Evolutionary conservation across 2,329 filamentous ascomycete genomes (phyloP).

Genomic region (Colletotrichum zoysiae): DNA sequence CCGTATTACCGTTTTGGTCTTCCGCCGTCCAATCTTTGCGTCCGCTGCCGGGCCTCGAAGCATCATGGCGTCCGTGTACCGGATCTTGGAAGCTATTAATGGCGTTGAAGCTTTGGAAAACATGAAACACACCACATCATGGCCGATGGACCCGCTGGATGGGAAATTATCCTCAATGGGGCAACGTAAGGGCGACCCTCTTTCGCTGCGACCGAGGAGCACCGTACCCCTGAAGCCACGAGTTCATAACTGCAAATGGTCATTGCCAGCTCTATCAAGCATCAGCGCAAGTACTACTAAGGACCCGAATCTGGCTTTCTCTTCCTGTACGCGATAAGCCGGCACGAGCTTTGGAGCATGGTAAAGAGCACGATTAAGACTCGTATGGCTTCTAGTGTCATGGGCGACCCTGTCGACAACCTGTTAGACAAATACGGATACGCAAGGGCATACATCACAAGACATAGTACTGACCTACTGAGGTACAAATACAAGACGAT

Average conservation of each 20-base stretch:
- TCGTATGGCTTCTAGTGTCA: conserved; percentile 27
- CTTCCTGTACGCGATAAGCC: neutral
- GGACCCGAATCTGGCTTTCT: conserved; percentile 7
- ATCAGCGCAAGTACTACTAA: neutral
- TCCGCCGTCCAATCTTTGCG: conserved; percentile 20
- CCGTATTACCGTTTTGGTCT: conserved; percentile 2
- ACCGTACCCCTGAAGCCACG: conserved; percentile 16
- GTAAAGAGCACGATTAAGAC: conserved; percentile 25
- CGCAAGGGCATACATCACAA: neutral
- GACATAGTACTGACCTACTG: conserved; percentile 12
- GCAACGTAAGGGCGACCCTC: conserved; percentile 26
- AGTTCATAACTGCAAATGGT: neutral
- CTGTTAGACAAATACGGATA: conserved; percentile 25
- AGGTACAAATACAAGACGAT: too few relatives aligned
- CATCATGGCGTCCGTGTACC: conserved; percentile 29
- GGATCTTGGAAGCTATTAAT: conserved; percentile 18
- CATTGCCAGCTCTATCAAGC: conserved; percentile 3
- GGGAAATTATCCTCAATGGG: conserved; percentile 32
- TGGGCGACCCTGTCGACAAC: conserved; percentile 11
- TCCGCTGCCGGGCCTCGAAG: conserved; percentile 25
- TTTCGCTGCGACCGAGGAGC: conserved; percentile 31
- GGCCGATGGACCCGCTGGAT: conserved; percentile 32
- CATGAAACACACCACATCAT: conserved; percentile 42
- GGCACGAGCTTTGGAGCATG: conserved; percentile 18
- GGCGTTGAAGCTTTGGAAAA: conserved; percentile 31